These are phyloP conservation scores for Synchytrium microbalum DNA, from an alignment of 371 early-diverging fungal species.

Conservation along the genomic window DNA sequence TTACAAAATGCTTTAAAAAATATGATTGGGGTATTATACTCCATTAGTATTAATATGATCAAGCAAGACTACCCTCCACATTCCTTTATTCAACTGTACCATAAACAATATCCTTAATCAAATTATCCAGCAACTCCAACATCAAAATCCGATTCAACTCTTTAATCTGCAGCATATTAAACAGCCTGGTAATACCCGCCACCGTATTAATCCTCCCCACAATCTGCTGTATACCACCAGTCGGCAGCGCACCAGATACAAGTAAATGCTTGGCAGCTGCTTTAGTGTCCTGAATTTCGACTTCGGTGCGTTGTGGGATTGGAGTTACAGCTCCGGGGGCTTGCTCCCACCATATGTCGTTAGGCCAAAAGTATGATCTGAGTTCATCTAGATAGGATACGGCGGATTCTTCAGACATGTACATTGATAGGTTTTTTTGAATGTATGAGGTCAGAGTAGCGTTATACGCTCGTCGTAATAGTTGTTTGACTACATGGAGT, in stretches of 20 bases:
- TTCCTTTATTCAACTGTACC: not conserved
- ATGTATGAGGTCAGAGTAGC: slow-evolving; percentile 15
- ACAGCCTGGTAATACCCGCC: slow-evolving; percentile 27
- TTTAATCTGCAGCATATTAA: slow-evolving; percentile 32
- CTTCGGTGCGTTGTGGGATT: slow-evolving; percentile 17
- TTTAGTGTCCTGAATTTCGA: slow-evolving; percentile 20
- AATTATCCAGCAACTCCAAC: slow-evolving; percentile 8
- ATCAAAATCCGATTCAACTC: slow-evolving; percentile 21
- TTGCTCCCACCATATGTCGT: slow-evolving; percentile 13
- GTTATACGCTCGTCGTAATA: slow-evolving; percentile 29
- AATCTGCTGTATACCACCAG: slow-evolving; percentile 20
- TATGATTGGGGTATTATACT: no score
- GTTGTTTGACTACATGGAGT: slow-evolving; percentile 26
- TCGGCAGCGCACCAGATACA: slow-evolving; percentile 8
- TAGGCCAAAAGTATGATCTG: slow-evolving; percentile 18
- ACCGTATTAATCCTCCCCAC: slow-evolving; percentile 23
- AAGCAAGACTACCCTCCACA: no score
- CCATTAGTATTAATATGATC: no score
- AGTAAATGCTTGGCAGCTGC: slow-evolving; percentile 23
- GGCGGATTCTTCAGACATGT: slow-evolving; percentile 10
- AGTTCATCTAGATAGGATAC: slow-evolving; percentile 7
- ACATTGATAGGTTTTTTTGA: slow-evolving; percentile 12
- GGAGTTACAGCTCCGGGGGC: not conserved
- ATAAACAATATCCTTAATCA: slow-evolving; percentile 10
- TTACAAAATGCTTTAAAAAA: no score